Evolutionary conservation across 129 eudicot genomes (phyloP).

Genomic region (Saussurea involucrata): DNA sequence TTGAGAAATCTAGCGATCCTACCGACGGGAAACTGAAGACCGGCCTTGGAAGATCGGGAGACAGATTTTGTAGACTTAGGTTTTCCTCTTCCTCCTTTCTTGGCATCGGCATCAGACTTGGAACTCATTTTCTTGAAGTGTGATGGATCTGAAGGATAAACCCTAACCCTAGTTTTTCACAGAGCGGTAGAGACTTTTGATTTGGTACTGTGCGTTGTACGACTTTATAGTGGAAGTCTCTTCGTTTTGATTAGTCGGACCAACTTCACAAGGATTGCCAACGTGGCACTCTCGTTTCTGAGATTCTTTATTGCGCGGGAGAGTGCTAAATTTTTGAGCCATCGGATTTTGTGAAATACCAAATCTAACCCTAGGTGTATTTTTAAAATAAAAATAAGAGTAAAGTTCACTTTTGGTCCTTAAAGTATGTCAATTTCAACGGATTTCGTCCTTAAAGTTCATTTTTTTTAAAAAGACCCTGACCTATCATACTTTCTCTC

Average conservation of each 20-base stretch:
- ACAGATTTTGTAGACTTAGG: slow-evolving; percentile 48
- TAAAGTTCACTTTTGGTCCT: no score
- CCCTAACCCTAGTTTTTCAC: slow-evolving; percentile 21
- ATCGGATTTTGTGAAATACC: no score
- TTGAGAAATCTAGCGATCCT: slow-evolving; percentile 72
- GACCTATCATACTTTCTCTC: no score
- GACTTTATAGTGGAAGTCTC: background rate
- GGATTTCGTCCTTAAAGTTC: no score
- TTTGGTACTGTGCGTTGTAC: background rate
- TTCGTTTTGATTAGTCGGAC: slow-evolving; percentile 24
- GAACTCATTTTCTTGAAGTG: slow-evolving; percentile 26
- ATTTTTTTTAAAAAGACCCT: no score
- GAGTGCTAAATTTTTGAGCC: no score
- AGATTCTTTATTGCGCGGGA: no score
- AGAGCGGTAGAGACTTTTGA: background rate
- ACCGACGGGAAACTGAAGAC: slow-evolving; percentile 81
- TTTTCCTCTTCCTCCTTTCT: slow-evolving; percentile 58
- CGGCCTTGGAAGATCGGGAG: slow-evolving; percentile 63
- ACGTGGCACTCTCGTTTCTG: slow-evolving; percentile 9
- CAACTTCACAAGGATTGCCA: slow-evolving; percentile 35
- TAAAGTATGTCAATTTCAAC: no score
- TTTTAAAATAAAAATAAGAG: no score
- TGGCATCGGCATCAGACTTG: slow-evolving; percentile 19
- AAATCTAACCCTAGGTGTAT: no score
- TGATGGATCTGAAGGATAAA: no score